Evolutionary conservation across 163 green algal species (phyloP).

Genomic region (Dunaliella salina): DNA sequence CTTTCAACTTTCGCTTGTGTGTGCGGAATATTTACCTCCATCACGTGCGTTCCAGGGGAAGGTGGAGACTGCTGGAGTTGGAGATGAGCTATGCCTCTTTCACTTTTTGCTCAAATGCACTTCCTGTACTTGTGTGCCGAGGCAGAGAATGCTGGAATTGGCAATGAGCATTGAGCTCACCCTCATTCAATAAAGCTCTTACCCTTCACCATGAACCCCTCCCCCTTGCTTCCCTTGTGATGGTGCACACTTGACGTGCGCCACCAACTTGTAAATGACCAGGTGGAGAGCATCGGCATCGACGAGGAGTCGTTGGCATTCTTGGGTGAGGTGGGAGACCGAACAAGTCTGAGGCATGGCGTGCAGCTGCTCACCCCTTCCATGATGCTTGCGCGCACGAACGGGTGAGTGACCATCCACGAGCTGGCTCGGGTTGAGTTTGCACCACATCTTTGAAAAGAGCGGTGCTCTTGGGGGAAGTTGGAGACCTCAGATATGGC

Average conservation of each 20-base stretch:
- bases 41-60: too few species aligned
- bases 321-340: constrained; percentile 83
- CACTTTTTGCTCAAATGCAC: too few species aligned
- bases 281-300: constrained; percentile 48
- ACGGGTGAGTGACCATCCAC: constrained; percentile 48
- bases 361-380: constrained; percentile 92
- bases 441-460: too few species aligned
- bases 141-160: not conserved
- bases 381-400: constrained; percentile 75
- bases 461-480: constrained; percentile 60
- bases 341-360: constrained; percentile 83
- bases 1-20: too few species aligned
- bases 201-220: not conserved
- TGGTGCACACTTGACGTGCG: not conserved
- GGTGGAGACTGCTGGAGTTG: too few species aligned
- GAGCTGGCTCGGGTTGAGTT: too few species aligned
- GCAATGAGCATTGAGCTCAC: too few species aligned
- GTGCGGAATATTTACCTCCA: too few species aligned
- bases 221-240: not conserved
- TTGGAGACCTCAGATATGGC: constrained; percentile 74
- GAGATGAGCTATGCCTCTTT: too few species aligned
- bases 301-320: constrained; percentile 76
- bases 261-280: not conserved
- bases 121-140: too few species aligned
- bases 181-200: too few species aligned